A percentile compares a stretch with the other conserved stretches of the same genome.
Conservation (phyloP, 179 eudicot genomes). For the Corrigiola litoralis region DNA sequence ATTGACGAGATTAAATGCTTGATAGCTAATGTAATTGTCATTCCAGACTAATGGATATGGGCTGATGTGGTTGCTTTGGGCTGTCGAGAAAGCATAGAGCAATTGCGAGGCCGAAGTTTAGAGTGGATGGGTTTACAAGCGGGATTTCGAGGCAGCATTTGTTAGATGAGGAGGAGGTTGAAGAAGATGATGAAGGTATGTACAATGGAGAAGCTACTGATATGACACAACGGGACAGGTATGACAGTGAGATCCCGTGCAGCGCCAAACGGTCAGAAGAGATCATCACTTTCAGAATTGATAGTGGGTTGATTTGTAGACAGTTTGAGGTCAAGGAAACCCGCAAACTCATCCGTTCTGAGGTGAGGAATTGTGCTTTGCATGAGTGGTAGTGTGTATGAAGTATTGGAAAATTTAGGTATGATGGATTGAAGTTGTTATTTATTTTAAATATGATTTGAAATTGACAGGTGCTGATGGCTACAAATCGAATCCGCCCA, state of each 20-base stretch:
- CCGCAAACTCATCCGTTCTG: conserved; percentile 59
- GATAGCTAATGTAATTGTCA: neutral
- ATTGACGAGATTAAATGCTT: neutral
- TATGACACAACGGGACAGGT: conserved; percentile 36
- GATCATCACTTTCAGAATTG: conserved; percentile 48
- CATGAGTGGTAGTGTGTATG: no score
- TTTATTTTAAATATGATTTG: no score
- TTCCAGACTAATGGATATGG: conserved; percentile 54
- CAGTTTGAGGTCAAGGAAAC: conserved; percentile 83
- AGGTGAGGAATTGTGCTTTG: conserved; percentile 84
- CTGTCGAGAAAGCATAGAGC: conserved; percentile 46
- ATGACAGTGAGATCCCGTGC: conserved; percentile 45
- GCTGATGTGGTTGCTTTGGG: conserved; percentile 91
- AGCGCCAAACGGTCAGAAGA: conserved; percentile 64
- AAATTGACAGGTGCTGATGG: no score
- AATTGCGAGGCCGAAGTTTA: conserved; percentile 18
- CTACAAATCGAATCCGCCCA: no score
- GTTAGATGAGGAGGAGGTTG: conserved; percentile 35
- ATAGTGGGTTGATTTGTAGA: conserved; percentile 72
- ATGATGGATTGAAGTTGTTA: no score
- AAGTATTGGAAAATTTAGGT: no score
- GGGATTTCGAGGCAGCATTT: conserved; percentile 37
- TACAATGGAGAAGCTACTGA: conserved; percentile 52
- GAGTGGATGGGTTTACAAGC: conserved; percentile 21
- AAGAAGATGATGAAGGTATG: conserved; percentile 20